Evolutionary conservation across 331 rosid species (phyloP).

Genomic region (Malus hybrid): DNA sequence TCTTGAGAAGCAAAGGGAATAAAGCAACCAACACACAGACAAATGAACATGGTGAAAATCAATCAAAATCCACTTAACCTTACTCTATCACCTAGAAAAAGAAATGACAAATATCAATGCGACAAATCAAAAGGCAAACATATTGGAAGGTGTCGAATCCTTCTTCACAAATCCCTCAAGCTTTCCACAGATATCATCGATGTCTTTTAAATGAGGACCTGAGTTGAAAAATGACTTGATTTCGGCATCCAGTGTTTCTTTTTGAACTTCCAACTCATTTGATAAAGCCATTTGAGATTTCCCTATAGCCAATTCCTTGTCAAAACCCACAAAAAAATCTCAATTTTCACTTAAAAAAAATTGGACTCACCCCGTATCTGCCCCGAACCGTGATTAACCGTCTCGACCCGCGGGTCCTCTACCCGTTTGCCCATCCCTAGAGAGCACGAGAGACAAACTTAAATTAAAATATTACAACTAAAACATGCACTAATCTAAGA

Average conservation of each 20-base stretch:
- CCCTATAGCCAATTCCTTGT: too few species aligned
- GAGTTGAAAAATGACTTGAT: conserved; percentile 66
- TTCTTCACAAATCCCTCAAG: conserved; percentile 45
- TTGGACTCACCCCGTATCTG: accelerated
- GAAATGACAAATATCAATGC: neutral
- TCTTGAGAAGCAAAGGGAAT: too few species aligned
- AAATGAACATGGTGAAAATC: too few species aligned
- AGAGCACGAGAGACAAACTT: too few species aligned
- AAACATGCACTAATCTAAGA: too few species aligned
- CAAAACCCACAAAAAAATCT: too few species aligned
- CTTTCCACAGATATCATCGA: conserved; percentile 30
- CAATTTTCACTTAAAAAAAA: too few species aligned
- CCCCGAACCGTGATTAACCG: accelerated
- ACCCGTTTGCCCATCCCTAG: too few species aligned
- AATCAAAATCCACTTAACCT: too few species aligned
- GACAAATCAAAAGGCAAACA: conserved; percentile 11
- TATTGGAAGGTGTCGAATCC: conserved; percentile 38
- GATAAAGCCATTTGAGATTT: conserved; percentile 40
- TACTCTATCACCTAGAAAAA: neutral
- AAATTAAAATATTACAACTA: too few species aligned
- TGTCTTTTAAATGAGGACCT: conserved; percentile 58
- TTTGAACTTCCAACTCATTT: conserved; percentile 23
- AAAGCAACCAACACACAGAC: too few species aligned
- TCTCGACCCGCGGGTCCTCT: too few species aligned
- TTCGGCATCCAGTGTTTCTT: conserved; percentile 36